Base-by-base conservation (phyloP, 2,329 filamentous ascomycete species). In the Gnomoniopsis smithogilvyi region DNA sequence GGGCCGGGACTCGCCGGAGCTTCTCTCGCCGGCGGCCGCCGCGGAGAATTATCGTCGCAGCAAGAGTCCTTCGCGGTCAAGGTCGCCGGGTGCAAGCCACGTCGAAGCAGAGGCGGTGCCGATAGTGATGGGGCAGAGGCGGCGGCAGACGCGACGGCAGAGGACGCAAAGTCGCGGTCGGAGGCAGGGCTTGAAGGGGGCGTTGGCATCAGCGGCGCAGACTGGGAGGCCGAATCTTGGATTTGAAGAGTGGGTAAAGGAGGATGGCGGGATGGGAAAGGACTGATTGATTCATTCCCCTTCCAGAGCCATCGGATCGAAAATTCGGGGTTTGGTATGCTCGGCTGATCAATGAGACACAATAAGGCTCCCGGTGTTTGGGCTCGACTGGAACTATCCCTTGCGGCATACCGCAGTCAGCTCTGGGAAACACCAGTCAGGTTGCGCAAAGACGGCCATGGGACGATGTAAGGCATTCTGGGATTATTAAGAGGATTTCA, bases 101-200 rank as follows among this genome's bases (percentile, higher is more conserved):
- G 14, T 26, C 46, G 63, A 66, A 10, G 41, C 59, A 6, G 64
- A 67, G 21, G 65, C 65, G 33, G 61, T 69, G 26, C 14, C 24
- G 17, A 38, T 19, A 11, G 41, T 15, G 48, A 8, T 34, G 17
- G 14, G 21, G 17, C 69, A 69, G 58, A 66, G 68, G 54, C 66
- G 73, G 51, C 68, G 74, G 33, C 73, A 73, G 58, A 68, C 74
- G 54, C 67, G 73, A 51, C 68, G 74, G 26, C 72, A 73, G 58
- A 69, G 74, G 62, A 76, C 74, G 6, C 67, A 66, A 59, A 77
- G 74, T 58, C 70, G 72, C 47, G 69, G 72, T 54, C 72, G 74
- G 55, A 51, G 64, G 46, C 66, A 71, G 19, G 38, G 41, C 17
- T 51, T 56, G 26, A 57, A 63, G 36, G 54, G 53, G 7, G 36